These are phyloP conservation scores for Prunus salicina DNA, from an alignment of 306 rosid species.

Conservation along the genomic window DNA sequence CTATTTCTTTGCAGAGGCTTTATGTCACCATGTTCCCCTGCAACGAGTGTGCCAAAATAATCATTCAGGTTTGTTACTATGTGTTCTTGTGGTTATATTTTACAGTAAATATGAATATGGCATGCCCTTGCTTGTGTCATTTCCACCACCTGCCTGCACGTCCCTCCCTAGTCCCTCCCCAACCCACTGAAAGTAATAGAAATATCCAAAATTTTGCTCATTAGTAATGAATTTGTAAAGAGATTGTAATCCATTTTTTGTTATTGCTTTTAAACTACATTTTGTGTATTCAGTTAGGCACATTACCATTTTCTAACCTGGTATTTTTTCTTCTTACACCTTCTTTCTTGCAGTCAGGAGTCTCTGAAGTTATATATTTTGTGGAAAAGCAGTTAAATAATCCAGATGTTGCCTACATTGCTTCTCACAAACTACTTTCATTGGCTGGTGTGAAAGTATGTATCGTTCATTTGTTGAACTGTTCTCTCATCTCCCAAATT, in stretches of 20 bases:
- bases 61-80: conserved; percentile 66
- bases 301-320: not conserved
- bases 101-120: not conserved
- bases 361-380: conserved; percentile 75
- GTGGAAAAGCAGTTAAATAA: conserved; percentile 70
- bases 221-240: not conserved
- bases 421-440: conserved; percentile 78
- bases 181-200: not conserved
- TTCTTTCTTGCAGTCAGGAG: conserved; percentile 71
- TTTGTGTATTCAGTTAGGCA: conserved; percentile 10
- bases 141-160: not conserved
- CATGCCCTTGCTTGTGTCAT: not conserved
- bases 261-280: not conserved
- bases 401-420: conserved; percentile 57
- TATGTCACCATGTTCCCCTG: conserved; percentile 89
- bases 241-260: not conserved
- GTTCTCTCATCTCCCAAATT: not conserved
- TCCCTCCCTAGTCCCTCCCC: not conserved
- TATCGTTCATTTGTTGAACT: not conserved
- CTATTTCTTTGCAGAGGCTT: conserved; percentile 52
- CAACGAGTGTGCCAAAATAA: conserved; percentile 93
- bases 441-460: conserved; percentile 91
- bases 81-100: conserved; percentile 7
- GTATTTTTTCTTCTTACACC: not conserved
- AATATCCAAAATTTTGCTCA: not conserved